These are phyloP conservation scores for Cyclospora cayetanensis DNA, from an alignment of 169 alveolate genomes.

Conservation along the genomic window DNA sequence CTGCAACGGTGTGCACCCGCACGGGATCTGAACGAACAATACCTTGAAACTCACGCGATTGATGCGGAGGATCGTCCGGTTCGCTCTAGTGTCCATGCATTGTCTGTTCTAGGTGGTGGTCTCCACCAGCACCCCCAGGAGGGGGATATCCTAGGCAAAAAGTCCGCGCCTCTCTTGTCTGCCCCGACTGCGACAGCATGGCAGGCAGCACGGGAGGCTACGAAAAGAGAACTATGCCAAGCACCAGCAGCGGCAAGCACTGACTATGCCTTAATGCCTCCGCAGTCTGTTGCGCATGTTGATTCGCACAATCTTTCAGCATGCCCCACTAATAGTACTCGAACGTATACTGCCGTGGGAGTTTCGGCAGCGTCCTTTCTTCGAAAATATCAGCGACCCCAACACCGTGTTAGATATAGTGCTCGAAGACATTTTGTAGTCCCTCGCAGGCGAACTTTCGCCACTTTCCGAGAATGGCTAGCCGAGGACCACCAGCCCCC, in stretches of 20 bases:
- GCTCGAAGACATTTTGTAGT: background rate
- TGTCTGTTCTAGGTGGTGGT: too few relatives aligned
- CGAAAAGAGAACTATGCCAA: background rate
- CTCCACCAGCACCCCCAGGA: too few relatives aligned
- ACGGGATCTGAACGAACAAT: too few relatives aligned
- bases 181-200: background rate
- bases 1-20: too few relatives aligned
- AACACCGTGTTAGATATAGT: background rate
- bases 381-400: background rate
- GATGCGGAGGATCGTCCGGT: too few relatives aligned
- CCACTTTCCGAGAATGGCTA: conserved; percentile 57
- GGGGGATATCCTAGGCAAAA: too few relatives aligned
- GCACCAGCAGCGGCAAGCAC: conserved; percentile 29
- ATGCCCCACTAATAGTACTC: conserved; percentile 19
- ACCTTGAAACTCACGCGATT: too few relatives aligned
- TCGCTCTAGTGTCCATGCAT: too few relatives aligned
- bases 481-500: conserved; percentile 54
- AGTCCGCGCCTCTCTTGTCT: too few relatives aligned
- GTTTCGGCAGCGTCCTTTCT: background rate
- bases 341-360: background rate
- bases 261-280: conserved; percentile 29
- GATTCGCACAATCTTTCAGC: conserved; percentile 54
- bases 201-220: background rate
- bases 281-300: conserved; percentile 40
- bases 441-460: conserved; percentile 54